A percentile compares a stretch with the other conserved stretches of the same genome.
Evolutionary conservation across 371 early-diverging fungal species (phyloP).

Genomic region (Syncephalastrum racemosum): DNA sequence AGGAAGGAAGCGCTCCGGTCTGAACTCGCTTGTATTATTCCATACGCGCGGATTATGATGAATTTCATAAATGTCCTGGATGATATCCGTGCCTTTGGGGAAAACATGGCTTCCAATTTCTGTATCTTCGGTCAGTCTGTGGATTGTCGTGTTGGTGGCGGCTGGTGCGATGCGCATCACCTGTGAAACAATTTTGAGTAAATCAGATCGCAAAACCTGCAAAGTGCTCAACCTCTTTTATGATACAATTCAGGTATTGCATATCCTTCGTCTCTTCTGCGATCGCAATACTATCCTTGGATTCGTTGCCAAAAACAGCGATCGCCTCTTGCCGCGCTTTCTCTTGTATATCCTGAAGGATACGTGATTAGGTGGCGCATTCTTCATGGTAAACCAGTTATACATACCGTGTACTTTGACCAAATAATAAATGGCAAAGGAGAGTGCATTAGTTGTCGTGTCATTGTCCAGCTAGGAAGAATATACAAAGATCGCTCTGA

Average conservation of each 20-base stretch:
- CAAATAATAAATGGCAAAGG: slow-evolving; percentile 22
- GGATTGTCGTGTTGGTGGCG: not conserved
- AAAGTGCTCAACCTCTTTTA: slow-evolving; percentile 20
- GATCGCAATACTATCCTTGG: slow-evolving; percentile 40
- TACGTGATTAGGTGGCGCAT: no score
- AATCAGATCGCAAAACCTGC: not conserved
- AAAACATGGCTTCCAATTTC: not conserved
- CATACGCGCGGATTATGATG: slow-evolving; percentile 24
- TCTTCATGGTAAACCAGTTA: not conserved
- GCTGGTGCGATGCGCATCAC: not conserved
- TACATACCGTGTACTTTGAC: slow-evolving; percentile 17
- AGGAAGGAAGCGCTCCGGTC: slow-evolving; percentile 16
- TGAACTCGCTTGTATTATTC: slow-evolving; percentile 15
- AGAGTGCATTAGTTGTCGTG: slow-evolving; percentile 25
- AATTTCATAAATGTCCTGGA: slow-evolving; percentile 6
- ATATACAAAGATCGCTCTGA: slow-evolving; percentile 42
- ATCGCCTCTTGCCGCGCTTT: slow-evolving; percentile 52
- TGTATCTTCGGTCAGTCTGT: not conserved
- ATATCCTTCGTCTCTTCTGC: slow-evolving; percentile 14
- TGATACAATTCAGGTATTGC: slow-evolving; percentile 17
- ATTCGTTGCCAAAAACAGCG: slow-evolving; percentile 47
- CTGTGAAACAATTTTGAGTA: not conserved
- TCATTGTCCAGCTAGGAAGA: slow-evolving; percentile 52
- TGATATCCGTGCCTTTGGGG: not conserved
- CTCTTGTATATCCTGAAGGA: slow-evolving; percentile 42